Evolutionary conservation across 2,329 filamentous ascomycete genomes (phyloP), one percentile per base, ranked within the genome.

Genomic region (Aspergillus niger): DNA sequence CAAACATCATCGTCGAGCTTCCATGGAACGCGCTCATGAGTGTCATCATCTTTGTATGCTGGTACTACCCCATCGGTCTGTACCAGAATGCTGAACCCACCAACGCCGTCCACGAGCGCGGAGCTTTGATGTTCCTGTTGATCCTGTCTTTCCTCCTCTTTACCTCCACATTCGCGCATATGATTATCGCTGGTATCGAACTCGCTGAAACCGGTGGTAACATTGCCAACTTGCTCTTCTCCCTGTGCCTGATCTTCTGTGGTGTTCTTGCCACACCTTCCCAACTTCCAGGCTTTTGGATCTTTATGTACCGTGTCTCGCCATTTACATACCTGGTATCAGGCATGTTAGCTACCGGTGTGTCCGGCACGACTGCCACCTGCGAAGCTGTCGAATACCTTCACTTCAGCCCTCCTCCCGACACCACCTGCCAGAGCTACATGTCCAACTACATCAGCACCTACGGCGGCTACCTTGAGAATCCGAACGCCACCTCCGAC

Each of bases 241-340:
- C 85, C 26, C 81, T 89, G 72, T 83, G 80, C 63, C 76, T 86
- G 39, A 80, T 86, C 58, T 89, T 89, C 78, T 85, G 83, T 67
- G 76, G 76, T 72, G 75, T 78, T 58, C 72, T 78, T 61, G 86
- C 88, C 58, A 74, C 82, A 0, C 85, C 87, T 0, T 60, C 70
- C 2, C 77, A 81, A 1, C 81, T 92, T 2, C 89, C 89, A 0
- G 81, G 85, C 1, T 92, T 92, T 80, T 92, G 90, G 90, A 86
- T 86, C 65, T 92, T 91, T 78, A 91, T 91, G 89, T 90, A 91
- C 76, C 83, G 85, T 39, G 80, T 87, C 36, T 86, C 83, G 0
- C 88, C 88, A 0, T 88, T 91, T 63, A 90, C 86, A 0, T 91
- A 91, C 55, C 77, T 81, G 10, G 79, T 82, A 22, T 78, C 79